These are phyloP conservation scores for Nigrospora oryzae DNA, from an alignment of 2,329 filamentous ascomycete species.

Conservation along the genomic window DNA sequence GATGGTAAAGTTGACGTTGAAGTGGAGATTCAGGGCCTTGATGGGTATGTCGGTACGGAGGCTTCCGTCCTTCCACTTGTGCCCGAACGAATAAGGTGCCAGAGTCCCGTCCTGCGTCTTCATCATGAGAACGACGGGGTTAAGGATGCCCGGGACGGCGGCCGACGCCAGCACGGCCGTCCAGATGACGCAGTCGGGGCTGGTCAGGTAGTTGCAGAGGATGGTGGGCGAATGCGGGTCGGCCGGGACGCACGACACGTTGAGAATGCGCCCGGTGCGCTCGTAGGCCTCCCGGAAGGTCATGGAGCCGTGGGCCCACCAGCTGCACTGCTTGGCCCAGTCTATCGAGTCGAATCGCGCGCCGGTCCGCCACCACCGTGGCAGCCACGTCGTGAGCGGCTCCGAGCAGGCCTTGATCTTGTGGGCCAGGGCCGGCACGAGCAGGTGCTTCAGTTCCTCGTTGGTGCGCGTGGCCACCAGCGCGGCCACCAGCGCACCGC, in stretches of 20 bases:
- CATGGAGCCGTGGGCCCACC: constrained; percentile 86
- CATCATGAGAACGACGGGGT: constrained; percentile 89
- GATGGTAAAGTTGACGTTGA: constrained; percentile 97
- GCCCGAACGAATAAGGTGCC: constrained; percentile 87
- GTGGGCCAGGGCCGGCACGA: constrained; percentile 79
- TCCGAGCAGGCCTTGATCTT: constrained; percentile 84
- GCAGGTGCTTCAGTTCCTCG: constrained; percentile 75
- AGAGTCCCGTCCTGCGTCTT: constrained; percentile 72
- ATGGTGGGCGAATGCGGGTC: constrained; percentile 91
- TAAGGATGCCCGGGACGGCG: constrained; percentile 90
- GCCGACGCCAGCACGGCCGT: constrained; percentile 91
- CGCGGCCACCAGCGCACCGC: constrained; percentile 82
- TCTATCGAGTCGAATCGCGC: constrained; percentile 90
- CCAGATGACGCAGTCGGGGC: constrained; percentile 97
- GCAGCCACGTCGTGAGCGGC: constrained; percentile 64
- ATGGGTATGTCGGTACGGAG: constrained; percentile 92
- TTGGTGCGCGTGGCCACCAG: constrained; percentile 85
- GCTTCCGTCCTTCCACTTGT: constrained; percentile 98
- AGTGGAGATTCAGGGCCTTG: constrained; percentile 88
- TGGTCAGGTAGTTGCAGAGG: constrained; percentile 89
- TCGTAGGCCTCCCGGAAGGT: constrained; percentile 95
- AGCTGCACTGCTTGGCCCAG: constrained; percentile 77
- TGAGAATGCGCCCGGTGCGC: constrained; percentile 86
- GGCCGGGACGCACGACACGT: constrained; percentile 91
- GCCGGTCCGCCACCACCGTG: constrained; percentile 84